A percentile compares a stretch with the other conserved stretches of the same genome.
Evolutionary conservation across 1,284 basidiomycete genomes (phyloP).

Genomic region (Austropuccinia psidii): DNA sequence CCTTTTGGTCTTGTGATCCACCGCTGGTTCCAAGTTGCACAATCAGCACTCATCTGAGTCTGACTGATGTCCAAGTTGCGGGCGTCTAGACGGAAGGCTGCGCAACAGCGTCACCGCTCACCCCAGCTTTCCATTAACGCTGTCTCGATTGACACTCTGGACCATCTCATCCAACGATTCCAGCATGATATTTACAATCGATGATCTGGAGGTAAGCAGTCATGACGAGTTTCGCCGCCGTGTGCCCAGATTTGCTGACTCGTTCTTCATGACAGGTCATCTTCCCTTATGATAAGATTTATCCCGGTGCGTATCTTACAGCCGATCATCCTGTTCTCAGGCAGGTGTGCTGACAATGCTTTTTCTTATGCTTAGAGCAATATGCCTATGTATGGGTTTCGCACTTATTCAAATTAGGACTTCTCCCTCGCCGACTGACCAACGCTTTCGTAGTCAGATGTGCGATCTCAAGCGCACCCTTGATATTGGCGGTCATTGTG

Average conservation of each 20-base stretch:
- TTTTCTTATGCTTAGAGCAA: slow-evolving; percentile 6
- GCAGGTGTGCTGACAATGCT: background rate
- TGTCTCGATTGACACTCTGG: no score
- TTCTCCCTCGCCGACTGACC: background rate
- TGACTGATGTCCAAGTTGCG: no score
- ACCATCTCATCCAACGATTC: no score
- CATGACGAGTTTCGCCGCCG: background rate
- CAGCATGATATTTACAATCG: slow-evolving; percentile 34
- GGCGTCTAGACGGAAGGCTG: no score
- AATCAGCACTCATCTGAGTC: no score
- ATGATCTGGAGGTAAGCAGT: slow-evolving; percentile 29
- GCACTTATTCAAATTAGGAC: background rate
- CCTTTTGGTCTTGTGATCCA: no score
- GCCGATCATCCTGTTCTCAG: background rate
- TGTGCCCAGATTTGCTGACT: background rate
- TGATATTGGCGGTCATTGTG: slow-evolving; percentile 69
- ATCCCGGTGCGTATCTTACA: slow-evolving; percentile 19
- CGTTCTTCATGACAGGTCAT: slow-evolving; percentile 5
- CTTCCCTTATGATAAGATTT: slow-evolving; percentile 36
- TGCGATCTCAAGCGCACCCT: slow-evolving; percentile 40
- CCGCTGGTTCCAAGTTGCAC: no score
- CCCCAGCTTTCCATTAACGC: no score
- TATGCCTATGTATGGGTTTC: slow-evolving; percentile 29
- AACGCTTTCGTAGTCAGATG: slow-evolving; percentile 5
- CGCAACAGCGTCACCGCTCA: no score